Percentiles rank a stretch among this genome's conserved stretches.
Evolutionary conservation across 257 asterid species (phyloP).

Genomic region (Solanum chmielewskii): DNA sequence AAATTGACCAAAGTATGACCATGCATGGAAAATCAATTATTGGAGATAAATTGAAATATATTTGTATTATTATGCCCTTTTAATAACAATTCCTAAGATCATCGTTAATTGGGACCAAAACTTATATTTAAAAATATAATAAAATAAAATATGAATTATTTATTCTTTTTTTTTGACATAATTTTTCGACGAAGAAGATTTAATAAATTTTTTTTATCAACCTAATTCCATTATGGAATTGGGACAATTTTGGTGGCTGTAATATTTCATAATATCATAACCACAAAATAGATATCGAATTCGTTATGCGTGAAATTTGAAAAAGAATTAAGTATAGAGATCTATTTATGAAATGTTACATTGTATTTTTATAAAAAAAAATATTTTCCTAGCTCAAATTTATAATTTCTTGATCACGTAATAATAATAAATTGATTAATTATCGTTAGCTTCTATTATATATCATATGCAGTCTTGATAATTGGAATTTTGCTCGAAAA

Average conservation of each 20-base stretch:
- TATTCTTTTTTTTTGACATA: too few species aligned
- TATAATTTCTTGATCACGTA: not conserved
- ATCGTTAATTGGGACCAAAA: too few species aligned
- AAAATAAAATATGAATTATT: not conserved
- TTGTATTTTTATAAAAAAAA: too few species aligned
- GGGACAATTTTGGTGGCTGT: too few species aligned
- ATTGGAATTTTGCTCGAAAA: slow-evolving; percentile 49
- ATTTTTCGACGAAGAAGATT: not conserved
- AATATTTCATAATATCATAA: too few species aligned
- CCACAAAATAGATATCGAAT: too few species aligned
- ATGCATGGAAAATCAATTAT: not conserved
- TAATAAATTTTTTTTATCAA: not conserved
- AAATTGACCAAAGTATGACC: not conserved
- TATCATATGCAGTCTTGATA: slow-evolving; percentile 22
- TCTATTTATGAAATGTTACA: too few species aligned
- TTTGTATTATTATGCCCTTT: not conserved
- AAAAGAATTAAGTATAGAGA: accelerated
- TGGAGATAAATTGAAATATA: too few species aligned
- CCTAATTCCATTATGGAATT: too few species aligned
- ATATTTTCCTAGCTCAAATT: accelerated
- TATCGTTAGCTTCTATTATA: not conserved
- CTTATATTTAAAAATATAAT: too few species aligned
- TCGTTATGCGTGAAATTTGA: too few species aligned
- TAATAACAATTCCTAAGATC: not conserved
- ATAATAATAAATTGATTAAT: not conserved